Percentiles rank a stretch among this genome's conserved stretches.
These are phyloP conservation scores for Sporothrix globosa DNA, from an alignment of 2,329 filamentous ascomycete species.

Conservation along the genomic window DNA sequence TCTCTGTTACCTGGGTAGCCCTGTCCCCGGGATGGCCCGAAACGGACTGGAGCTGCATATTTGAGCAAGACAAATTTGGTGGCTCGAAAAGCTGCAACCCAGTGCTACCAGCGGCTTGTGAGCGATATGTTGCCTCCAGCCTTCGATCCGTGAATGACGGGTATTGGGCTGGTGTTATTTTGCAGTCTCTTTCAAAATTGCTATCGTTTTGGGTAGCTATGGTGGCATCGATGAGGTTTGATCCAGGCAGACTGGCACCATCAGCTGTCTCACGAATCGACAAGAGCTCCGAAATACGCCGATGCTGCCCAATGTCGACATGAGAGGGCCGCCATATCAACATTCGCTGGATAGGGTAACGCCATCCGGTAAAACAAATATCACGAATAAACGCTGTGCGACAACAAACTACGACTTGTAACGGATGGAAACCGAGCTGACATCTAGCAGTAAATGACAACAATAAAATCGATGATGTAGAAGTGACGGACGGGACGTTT, in stretches of 20 bases:
- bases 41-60: too few relatives aligned
- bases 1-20: background rate
- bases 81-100: too few relatives aligned
- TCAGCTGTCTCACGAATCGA: background rate
- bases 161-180: background rate
- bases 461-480: too few relatives aligned
- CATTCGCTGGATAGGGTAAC: constrained; percentile 1
- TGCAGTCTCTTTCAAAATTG: background rate
- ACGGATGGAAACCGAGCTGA: too few relatives aligned
- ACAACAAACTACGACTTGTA: background rate
- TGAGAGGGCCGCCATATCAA: constrained; percentile 5
- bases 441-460: too few relatives aligned
- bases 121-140: background rate
- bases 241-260: background rate
- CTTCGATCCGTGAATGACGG: background rate
- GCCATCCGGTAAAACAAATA: background rate
- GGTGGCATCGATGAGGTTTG: background rate
- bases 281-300: background rate
- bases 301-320: constrained; percentile 14
- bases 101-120: background rate
- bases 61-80: background rate
- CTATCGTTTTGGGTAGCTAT: background rate
- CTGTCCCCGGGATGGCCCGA: background rate
- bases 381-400: background rate
- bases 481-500: background rate